A percentile compares a stretch with the other conserved stretches of the same genome.
phyloP scores from a whole-genome alignment of 2,329 filamentous ascomycete genomes.

The Monosporascus sp. region DNA sequence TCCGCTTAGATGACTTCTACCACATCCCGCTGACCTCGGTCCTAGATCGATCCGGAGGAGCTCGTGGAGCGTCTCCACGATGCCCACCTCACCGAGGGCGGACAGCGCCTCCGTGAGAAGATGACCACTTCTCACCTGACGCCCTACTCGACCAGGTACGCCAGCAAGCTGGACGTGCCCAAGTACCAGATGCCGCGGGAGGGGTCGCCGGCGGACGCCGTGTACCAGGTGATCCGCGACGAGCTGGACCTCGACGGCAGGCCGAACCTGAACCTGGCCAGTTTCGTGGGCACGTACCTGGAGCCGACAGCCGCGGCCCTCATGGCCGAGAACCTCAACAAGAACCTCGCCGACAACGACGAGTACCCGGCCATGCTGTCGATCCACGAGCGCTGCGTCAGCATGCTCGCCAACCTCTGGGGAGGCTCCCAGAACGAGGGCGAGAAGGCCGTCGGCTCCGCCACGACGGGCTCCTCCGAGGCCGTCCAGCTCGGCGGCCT shows the following conservation, averaged over 20 bases:
- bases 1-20: neutral
- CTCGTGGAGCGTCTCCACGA: constrained; percentile 48
- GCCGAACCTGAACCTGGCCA: constrained; percentile 63
- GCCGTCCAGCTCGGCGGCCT: constrained; percentile 66
- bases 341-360: constrained; percentile 68
- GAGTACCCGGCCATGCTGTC: constrained; percentile 53
- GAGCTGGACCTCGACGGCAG: constrained; percentile 60
- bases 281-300: constrained; percentile 69
- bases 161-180: constrained; percentile 47
- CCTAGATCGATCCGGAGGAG: constrained; percentile 48
- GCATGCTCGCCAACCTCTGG: constrained; percentile 64
- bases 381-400: constrained; percentile 63
- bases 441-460: constrained; percentile 61
- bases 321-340: constrained; percentile 62
- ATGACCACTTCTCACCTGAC: constrained; percentile 46
- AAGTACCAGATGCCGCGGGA: constrained; percentile 54
- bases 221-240: constrained; percentile 59
- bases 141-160: constrained; percentile 53
- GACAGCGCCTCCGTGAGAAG: constrained; percentile 30
- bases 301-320: constrained; percentile 59
- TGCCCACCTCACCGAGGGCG: constrained; percentile 30
- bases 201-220: constrained; percentile 55
- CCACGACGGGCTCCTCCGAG: constrained; percentile 66
- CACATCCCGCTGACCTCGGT: neutral
- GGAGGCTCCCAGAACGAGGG: constrained; percentile 44